These are phyloP conservation scores for Fagopyrum homotropicum DNA, from an alignment of 148 eudicot species.

Conservation along the genomic window DNA sequence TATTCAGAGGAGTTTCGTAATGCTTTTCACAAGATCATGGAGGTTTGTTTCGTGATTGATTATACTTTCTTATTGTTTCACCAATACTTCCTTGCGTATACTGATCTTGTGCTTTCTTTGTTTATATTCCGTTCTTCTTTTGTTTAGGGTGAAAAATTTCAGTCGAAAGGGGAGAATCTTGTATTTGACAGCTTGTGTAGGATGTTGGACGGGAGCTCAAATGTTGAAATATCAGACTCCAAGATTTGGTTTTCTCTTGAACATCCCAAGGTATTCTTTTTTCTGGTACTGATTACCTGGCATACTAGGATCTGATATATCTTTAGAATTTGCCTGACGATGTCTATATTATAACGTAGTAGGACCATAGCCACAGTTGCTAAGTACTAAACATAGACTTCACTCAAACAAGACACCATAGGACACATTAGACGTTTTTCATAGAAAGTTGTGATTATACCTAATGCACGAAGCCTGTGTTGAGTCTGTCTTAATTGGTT, in stretches of 20 bases:
- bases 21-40: slow-evolving; percentile 57
- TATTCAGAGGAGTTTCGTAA: slow-evolving; percentile 62
- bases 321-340: not conserved
- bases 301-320: not conserved
- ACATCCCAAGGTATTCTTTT: slow-evolving; percentile 59
- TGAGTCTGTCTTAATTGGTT: slow-evolving; percentile 1
- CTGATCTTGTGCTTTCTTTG: not conserved
- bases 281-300: not conserved
- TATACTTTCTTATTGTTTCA: not conserved
- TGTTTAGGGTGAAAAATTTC: slow-evolving; percentile 41
- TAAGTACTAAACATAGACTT: not conserved
- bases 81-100: not conserved
- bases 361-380: not conserved
- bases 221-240: slow-evolving; percentile 43
- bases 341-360: not conserved
- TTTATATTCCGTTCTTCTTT: not conserved
- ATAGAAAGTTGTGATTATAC: not conserved
- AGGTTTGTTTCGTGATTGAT: slow-evolving; percentile 28
- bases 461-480: not conserved
- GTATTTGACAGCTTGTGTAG: slow-evolving; percentile 49
- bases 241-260: slow-evolving; percentile 79
- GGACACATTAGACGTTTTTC: not conserved
- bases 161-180: slow-evolving; percentile 41
- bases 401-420: not conserved
- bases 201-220: slow-evolving; percentile 52